phyloP scores from a whole-genome alignment of 2,329 filamentous ascomycete genomes.

The Talaromyces sp. region DNA sequence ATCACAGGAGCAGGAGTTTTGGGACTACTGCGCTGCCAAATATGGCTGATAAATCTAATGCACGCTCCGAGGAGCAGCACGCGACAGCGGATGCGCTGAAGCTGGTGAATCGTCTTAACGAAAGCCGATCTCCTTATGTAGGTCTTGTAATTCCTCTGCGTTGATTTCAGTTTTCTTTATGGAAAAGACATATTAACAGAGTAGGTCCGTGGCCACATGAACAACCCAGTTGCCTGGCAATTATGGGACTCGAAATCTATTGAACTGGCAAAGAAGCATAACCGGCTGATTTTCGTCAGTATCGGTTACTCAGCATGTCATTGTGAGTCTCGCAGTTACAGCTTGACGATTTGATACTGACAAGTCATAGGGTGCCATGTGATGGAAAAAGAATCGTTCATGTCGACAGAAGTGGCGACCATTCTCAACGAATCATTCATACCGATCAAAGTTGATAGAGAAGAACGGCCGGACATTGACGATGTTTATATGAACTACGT shows the following conservation, averaged over 20 bases:
- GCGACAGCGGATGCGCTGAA: slow-evolving; percentile 28
- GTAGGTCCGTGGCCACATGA: slow-evolving; percentile 69
- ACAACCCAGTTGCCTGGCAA: slow-evolving; percentile 90
- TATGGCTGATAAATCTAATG: slow-evolving; percentile 31
- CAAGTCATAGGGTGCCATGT: slow-evolving; percentile 71
- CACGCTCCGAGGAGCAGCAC: slow-evolving; percentile 31
- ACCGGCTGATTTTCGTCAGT: slow-evolving; percentile 88
- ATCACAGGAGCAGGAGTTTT: background rate
- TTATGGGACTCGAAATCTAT: slow-evolving; percentile 76
- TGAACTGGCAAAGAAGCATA: slow-evolving; percentile 72
- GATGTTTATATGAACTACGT: slow-evolving; percentile 98
- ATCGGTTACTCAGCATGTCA: slow-evolving; percentile 96
- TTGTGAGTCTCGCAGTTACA: slow-evolving; percentile 58
- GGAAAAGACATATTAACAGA: background rate
- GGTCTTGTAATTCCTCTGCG: slow-evolving; percentile 27
- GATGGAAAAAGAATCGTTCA: slow-evolving; percentile 90
- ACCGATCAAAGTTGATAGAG: slow-evolving; percentile 87
- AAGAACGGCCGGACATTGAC: slow-evolving; percentile 91
- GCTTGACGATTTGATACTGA: background rate
- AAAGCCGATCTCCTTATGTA: slow-evolving; percentile 68
- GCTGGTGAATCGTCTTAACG: slow-evolving; percentile 57
- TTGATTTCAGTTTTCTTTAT: background rate
- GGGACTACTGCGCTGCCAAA: background rate
- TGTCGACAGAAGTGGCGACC: slow-evolving; percentile 73
- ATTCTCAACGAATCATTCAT: slow-evolving; percentile 86